Evolutionary conservation across 257 asterid species (phyloP), one percentile per base, ranked within the genome.

Genomic region (Mentha longifolia): DNA sequence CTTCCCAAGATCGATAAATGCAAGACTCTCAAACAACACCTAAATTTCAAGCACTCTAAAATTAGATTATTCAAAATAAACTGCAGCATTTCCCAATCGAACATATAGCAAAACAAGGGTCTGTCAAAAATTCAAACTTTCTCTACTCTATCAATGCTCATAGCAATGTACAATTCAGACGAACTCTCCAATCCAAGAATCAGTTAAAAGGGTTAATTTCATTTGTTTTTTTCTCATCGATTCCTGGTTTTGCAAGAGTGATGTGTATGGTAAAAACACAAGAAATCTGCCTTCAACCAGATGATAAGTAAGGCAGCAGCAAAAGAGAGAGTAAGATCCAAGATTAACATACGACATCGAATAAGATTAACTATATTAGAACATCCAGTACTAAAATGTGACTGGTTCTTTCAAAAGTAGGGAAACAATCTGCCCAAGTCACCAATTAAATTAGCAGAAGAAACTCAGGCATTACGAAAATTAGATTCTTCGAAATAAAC

Each of bases 361-460:
- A 78, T 60, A 78, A 74, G 65, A 82, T 30, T 54, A 73, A 71
- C 80, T 79, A 87, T 72, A 80, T 73, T 80, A 78, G 79, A 85
- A 73, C 76, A 76, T 80, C 85, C 74, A 72, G 82, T 79, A 81
- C 84, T 74, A 81, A 79, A 85, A 59, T 81, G 80, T 54, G 78
- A 72, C 81, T 60, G 78, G 78, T 82, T 82, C 73, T 65, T 76
- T 76, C 59, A 56, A 77, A 81, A 78, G 51, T 67, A 35, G 43
- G 77, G 78, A 79, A 85, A 79, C 77, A 81, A 80, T 74, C 84
- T 57, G 87, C 85, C 95, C 78, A 84, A n/a, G n/a, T 76, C 79
- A 85, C 81, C 80, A 41, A 78, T 73, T 68, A 54, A 75, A 81
- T 77, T 83, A 78, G 80, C 76, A 45, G 25, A 82, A 84, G 56